Evolutionary conservation across 2,329 filamentous ascomycete species (phyloP), one percentile per base, ranked within the genome.

Genomic region (Ophiocordyceps camponoti-rufipedis): DNA sequence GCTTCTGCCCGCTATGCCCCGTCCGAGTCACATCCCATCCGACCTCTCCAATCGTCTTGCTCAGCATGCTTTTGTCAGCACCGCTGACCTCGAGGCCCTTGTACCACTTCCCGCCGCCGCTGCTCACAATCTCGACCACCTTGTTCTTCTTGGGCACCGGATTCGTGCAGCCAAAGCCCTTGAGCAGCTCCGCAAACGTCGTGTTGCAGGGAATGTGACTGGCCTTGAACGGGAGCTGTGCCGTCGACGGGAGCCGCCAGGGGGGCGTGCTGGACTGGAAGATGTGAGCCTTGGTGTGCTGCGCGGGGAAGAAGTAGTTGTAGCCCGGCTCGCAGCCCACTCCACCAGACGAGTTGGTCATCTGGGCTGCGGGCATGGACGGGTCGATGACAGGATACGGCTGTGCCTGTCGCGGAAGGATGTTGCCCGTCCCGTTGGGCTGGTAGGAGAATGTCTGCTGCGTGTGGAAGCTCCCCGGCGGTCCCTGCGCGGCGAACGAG

Each of bases 311-410:
- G 54, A 78, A 70, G 58, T 78, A 76, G 60, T 76, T 75, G 62
- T 78, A 80, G 2, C 75, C 77, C 0, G 72, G 73, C 52, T 79
- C 75, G 48, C 71, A 71, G 39, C 75, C 73, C 1, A 70, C 64
- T 19, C 74, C 74, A 41, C 75, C 72, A 0, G 71, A 72, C 0
- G 69, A 66, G 58, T 79, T 77, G 42, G 65, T 66, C 60, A 80
- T 62, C 50, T 74, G 70, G 28, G 69, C 64, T 0, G 72, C 71
- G 0, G 73, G 71, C 48, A 72, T 67, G 2, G 62, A 57, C 0
- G 60, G 48, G 50, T 71, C 64, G 47, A 69, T 62, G 8, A 53
- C 53, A 0, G 72, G 70, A 18, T 62, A 61, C 0, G 64, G 55
- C 45, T 66, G 62, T 0, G 67, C 62, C n/a, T 59, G 52, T 3